Base-by-base conservation (phyloP, 2,329 filamentous ascomycete species). In the Teratosphaeria gauchensis region DNA sequence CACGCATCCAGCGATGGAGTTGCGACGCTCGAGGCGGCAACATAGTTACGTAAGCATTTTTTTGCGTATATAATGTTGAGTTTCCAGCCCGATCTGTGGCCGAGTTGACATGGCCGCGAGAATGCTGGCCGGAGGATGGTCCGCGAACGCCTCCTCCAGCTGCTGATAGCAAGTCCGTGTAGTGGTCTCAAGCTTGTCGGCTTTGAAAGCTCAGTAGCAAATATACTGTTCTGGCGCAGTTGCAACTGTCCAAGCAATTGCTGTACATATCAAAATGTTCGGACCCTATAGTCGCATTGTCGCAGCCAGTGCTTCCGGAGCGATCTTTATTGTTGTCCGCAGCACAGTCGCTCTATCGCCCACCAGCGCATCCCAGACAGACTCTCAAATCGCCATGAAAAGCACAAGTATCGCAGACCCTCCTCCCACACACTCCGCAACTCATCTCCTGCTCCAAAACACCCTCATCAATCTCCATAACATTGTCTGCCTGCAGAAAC, bases 381-480 rank as follows among this genome's bases (percentile, higher is more conserved):
- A 72, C 66, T 56, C 76, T 68, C 58, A 64, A 63, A 28, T 71
- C 65, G 7, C 70, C 68, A 8, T 69, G 67, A 11, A 78, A 70
- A 4, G 76, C 72, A 66, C 76, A 79, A 5, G 62, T 70, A 51
- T 72, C 72, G 64, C 76, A 78, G 2, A 78, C 72, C 33, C 63
- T 69, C 62, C 71, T 71, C 32, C 69, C 69, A 57, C 77, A 79
- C 0, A 63, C 64, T 8, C 53, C 62, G 59, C 76, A 79, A 1
- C 69, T 69, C 53, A 70, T 74, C 14, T 71, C 64, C 48, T 68
- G 66, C 16, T 64, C 58, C 57, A 68, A 33, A 14, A 65, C 56
- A 9, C 31, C 58, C 42, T 61, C 69, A 56, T 74, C 75, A 56
- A 73, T 58, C 48, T 74, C 72, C 62, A 76, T 74, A 0, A 64